phyloP scores from a whole-genome alignment of 352 stramenopile genomes.

The Phytophthora ramorum region DNA sequence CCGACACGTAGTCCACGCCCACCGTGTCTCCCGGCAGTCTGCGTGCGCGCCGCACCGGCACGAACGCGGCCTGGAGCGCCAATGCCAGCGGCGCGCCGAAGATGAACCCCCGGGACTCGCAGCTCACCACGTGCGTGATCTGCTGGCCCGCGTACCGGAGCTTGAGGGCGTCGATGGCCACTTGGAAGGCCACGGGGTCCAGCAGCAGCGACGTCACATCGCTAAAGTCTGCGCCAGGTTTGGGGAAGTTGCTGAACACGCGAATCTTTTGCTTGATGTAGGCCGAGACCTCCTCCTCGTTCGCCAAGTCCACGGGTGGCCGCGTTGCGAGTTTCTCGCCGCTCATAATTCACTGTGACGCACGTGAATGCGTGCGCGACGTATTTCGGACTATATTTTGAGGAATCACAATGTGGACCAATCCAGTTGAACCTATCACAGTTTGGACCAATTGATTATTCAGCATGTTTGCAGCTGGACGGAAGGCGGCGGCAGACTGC shows the following conservation, averaged over 20 bases:
- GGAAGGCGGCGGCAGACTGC: constrained; percentile 9
- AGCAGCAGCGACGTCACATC: constrained; percentile 80
- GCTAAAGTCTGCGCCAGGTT: constrained; percentile 63
- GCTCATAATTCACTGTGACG: constrained; percentile 32
- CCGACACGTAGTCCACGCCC: constrained; percentile 83
- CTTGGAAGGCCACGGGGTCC: constrained; percentile 75
- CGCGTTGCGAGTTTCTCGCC: constrained; percentile 21
- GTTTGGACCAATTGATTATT: not conserved
- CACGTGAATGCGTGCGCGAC: constrained; percentile 9
- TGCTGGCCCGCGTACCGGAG: constrained; percentile 58
- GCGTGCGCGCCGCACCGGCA: constrained; percentile 72
- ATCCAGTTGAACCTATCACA: not conserved
- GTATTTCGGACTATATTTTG: constrained; percentile 14
- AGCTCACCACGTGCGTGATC: constrained; percentile 86
- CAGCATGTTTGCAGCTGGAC: constrained; percentile 44
- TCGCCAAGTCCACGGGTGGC: constrained; percentile 43
- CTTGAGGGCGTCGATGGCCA: constrained; percentile 75
- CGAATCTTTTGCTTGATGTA: constrained; percentile 79
- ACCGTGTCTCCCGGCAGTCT: constrained; percentile 72
- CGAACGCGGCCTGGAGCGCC: constrained; percentile 68
- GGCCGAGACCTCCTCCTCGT: constrained; percentile 56
- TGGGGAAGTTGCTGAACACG: constrained; percentile 69
- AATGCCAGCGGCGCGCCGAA: constrained; percentile 80
- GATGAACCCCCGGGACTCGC: constrained; percentile 83
- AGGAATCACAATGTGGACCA: constrained; percentile 3